Percentiles rank a stretch among this genome's conserved stretches.
These are phyloP conservation scores for Beauveria asiatica DNA, from an alignment of 2,329 filamentous ascomycete species.

Conservation along the genomic window DNA sequence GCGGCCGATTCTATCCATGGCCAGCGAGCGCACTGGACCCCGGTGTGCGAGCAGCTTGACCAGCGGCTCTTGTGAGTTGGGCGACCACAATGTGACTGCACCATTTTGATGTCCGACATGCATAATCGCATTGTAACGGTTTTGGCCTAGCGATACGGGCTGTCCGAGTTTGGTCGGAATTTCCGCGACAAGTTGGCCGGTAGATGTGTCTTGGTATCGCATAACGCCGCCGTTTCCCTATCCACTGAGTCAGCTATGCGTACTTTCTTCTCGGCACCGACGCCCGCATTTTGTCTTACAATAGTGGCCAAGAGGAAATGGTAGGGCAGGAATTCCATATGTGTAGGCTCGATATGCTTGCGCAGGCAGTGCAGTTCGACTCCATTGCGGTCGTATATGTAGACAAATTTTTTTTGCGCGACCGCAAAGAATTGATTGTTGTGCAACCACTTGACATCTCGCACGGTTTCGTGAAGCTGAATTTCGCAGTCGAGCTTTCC, in stretches of 20 bases:
- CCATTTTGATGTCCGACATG: conserved; percentile 94
- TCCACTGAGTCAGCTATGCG: conserved; percentile 18
- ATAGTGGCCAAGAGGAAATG: conserved; percentile 88
- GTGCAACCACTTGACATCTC: conserved; percentile 86
- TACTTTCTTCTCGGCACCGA: conserved; percentile 18
- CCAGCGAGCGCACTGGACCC: conserved; percentile 78
- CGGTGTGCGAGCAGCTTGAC: conserved; percentile 87
- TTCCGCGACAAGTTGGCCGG: conserved; percentile 79
- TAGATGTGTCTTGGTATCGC: conserved; percentile 93
- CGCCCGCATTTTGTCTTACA: conserved; percentile 38
- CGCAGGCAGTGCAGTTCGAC: conserved; percentile 87
- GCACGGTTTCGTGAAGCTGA: conserved; percentile 81
- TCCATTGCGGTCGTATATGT: conserved; percentile 88
- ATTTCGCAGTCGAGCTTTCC: conserved; percentile 87
- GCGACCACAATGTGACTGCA: conserved; percentile 90
- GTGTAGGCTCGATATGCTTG: conserved; percentile 83
- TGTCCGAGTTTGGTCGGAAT: conserved; percentile 77
- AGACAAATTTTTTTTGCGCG: conserved; percentile 92
- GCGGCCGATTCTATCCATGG: conserved; percentile 78
- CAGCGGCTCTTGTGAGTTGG: conserved; percentile 75
- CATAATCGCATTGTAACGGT: conserved; percentile 84
- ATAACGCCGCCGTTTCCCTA: conserved; percentile 73
- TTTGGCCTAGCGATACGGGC: conserved; percentile 76
- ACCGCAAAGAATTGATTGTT: conserved; percentile 93
- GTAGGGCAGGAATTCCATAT: conserved; percentile 94